Percentiles rank a stretch among this genome's conserved stretches.
Conservation (phyloP, 345 rosid genomes). For the Populus alba region DNA sequence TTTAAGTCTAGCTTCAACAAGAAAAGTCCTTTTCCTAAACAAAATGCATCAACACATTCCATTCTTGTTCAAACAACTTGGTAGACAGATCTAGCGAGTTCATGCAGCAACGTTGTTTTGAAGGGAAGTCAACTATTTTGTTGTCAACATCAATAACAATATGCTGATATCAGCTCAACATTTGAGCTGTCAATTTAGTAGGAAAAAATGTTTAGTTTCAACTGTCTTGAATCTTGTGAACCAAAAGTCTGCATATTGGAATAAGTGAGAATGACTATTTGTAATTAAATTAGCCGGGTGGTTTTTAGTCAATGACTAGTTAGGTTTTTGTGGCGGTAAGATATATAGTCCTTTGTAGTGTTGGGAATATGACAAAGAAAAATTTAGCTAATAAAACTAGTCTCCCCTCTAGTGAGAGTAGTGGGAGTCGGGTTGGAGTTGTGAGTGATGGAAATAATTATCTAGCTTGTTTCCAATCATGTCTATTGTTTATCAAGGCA, state of each 20-base stretch:
- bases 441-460: background rate
- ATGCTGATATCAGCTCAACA: background rate
- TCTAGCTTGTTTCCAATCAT: background rate
- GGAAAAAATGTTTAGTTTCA: no score
- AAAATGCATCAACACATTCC: no score
- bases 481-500: background rate
- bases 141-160: background rate
- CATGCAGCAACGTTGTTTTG: background rate
- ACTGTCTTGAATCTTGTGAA: no score
- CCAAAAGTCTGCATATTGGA: no score
- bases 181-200: background rate
- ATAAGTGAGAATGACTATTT: no score
- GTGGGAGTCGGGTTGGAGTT: background rate
- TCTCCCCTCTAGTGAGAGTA: background rate
- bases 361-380: background rate
- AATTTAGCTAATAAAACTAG: background rate
- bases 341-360: background rate
- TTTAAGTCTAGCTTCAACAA: no score
- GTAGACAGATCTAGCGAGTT: no score
- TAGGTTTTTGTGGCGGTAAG: background rate
- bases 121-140: no score
- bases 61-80: no score
- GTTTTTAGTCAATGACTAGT: background rate
- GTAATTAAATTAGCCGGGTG: background rate
- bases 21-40: no score